phyloP scores from a whole-genome alignment of 805 yeast species.

The Cyberlindnera maclurae region DNA sequence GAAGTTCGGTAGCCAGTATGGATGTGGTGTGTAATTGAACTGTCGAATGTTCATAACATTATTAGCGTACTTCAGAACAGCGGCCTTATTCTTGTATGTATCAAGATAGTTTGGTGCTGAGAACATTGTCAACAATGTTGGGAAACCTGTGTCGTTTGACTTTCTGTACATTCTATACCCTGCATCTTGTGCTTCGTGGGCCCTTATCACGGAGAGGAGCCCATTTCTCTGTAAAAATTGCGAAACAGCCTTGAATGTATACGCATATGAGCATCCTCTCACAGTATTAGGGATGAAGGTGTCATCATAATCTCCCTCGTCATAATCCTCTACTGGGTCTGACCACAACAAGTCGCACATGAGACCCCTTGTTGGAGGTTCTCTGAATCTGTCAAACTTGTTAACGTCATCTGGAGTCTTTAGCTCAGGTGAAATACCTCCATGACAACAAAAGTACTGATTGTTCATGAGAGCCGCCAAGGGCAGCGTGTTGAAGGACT shows the following conservation, averaged over 20 bases:
- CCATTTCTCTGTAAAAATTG: conserved; percentile 73
- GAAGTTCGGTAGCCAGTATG: conserved; percentile 93
- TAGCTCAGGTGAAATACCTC: conserved; percentile 88
- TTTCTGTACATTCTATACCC: conserved; percentile 93
- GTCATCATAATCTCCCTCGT: conserved; percentile 47
- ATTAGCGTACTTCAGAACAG: conserved; percentile 84
- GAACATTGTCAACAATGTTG: conserved; percentile 82
- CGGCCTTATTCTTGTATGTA: conserved; percentile 90
- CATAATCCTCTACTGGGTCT: conserved; percentile 89
- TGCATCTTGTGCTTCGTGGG: conserved; percentile 97
- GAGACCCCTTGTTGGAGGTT: conserved; percentile 88
- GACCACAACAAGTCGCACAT: conserved; percentile 97
- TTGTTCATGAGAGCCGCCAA: conserved; percentile 89
- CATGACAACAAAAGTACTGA: conserved; percentile 94
- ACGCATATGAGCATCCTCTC: conserved; percentile 91
- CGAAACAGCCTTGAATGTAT: conserved; percentile 69
- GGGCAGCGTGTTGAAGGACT: conserved; percentile 81
- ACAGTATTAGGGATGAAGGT: conserved; percentile 59
- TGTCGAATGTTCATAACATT: conserved; percentile 94
- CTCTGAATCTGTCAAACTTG: conserved; percentile 70
- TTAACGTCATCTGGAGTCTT: conserved; percentile 61
- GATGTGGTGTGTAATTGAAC: conserved; percentile 89
- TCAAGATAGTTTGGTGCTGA: conserved; percentile 95
- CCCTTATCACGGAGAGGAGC: conserved; percentile 78
- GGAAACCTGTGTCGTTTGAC: conserved; percentile 80